Conservation (phyloP, 164 flowering plant species). For the Euptelea pleiosperma region DNA sequence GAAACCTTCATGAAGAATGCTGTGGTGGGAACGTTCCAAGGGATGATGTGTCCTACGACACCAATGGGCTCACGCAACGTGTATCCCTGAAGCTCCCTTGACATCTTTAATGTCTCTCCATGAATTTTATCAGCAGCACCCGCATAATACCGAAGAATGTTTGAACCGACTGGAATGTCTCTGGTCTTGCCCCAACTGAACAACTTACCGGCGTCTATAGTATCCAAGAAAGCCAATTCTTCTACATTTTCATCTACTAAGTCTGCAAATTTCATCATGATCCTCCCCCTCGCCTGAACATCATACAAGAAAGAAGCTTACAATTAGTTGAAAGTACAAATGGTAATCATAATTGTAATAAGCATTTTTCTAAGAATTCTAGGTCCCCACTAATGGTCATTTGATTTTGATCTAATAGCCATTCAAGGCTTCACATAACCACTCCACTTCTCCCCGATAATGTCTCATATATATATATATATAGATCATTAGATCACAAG, state of each 20-base stretch:
- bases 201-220: slow-evolving; percentile 66
- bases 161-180: slow-evolving; percentile 46
- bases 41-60: slow-evolving; percentile 74
- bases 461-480: too few relatives aligned
- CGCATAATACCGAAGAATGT: slow-evolving; percentile 57
- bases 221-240: slow-evolving; percentile 64
- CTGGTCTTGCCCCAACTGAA: slow-evolving; percentile 23
- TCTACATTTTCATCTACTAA: slow-evolving; percentile 54
- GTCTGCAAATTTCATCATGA: slow-evolving; percentile 70
- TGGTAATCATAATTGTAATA: neutral
- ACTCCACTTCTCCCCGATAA: too few relatives aligned
- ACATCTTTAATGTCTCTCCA: slow-evolving; percentile 67
- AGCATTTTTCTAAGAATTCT: too few relatives aligned
- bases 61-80: slow-evolving; percentile 79
- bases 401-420: too few relatives aligned
- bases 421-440: too few relatives aligned
- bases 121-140: slow-evolving; percentile 91
- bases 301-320: neutral
- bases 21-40: slow-evolving; percentile 70
- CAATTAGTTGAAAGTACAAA: neutral
- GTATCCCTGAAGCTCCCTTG: slow-evolving; percentile 46
- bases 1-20: slow-evolving; percentile 51
- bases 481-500: too few relatives aligned
- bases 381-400: too few relatives aligned
- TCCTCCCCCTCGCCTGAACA: slow-evolving; percentile 54